Base-by-base conservation (phyloP, 2,329 filamentous ascomycete species). In the Colletotrichum magnum region DNA sequence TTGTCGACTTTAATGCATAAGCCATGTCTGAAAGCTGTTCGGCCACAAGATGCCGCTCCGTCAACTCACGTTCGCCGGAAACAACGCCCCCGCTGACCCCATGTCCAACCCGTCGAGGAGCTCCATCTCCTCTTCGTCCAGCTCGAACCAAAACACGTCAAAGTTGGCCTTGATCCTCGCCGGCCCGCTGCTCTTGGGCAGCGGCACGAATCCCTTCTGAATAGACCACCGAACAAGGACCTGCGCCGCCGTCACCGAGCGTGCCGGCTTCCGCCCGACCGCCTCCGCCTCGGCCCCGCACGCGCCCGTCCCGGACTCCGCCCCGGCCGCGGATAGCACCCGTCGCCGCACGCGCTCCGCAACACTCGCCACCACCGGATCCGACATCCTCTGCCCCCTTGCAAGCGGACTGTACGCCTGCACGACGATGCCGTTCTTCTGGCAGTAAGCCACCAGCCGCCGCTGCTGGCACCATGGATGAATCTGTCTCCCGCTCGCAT, bases 361-460 rank as follows among this genome's bases (percentile, higher is more conserved):
- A 16, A 60, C 62, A 13, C 26, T n/a, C 16, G 10, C 26, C 5
- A 94, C 79, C 0, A 85, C 88, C 64, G 85, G 79, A 73, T 94
- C 89, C 26, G 88, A 81, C 5, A 78, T 68, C 24, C 76, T 75
- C 24, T 75, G 58, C 3, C 79, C 80, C 28, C 76, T 75, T 1
- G 74, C 79, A 43, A 83, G 75, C 1, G 81, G 81, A 18, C 80
- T 80, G 58, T 82, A 83, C 6, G 81, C 81, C 70, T 82, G 74
- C n/a, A 83, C 56, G 26, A 79, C 57, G 82, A 96, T 95, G 77
- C 90, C 91, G 78, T 95, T 85, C 81, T 94, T 90, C 86, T 93
- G 93, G 88, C 94, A 96, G 75, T 81, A 84, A 15, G 74, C 69
- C 13, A 80, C 80, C 2, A 82, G 76, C 2, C 81, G 75, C 21